These are phyloP conservation scores for Uronychia binucleata DNA, from an alignment of 73 alveolate species.

Conservation along the genomic window DNA sequence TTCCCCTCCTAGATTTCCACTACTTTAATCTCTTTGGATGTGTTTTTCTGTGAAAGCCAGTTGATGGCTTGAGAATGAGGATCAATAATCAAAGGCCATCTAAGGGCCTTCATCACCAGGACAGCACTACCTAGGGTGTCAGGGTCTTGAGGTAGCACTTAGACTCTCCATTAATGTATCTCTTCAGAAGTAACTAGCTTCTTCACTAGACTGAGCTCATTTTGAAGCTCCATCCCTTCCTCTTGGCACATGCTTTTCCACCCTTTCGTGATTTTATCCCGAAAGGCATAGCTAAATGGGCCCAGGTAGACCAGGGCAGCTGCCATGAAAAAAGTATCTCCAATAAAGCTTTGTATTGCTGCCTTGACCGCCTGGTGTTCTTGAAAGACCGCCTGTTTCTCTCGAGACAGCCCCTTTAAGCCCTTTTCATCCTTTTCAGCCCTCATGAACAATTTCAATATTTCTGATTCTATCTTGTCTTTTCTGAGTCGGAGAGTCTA, in stretches of 20 bases:
- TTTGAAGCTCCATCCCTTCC: constrained; percentile 71
- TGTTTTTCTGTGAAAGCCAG: constrained; percentile 85
- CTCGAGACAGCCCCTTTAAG: constrained; percentile 83
- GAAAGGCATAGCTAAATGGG: constrained; percentile 87
- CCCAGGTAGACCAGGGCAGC: constrained; percentile 94
- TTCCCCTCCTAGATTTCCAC: constrained; percentile 73
- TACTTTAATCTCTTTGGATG: constrained; percentile 59
- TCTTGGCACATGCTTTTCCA: constrained; percentile 78
- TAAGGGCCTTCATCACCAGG: constrained; percentile 74
- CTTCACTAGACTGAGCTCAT: constrained; percentile 73
- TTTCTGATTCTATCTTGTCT: constrained; percentile 80
- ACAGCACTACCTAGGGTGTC: constrained; percentile 94
- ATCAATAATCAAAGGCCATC: constrained; percentile 92
- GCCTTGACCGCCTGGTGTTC: no score
- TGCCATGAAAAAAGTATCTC: constrained; percentile 89
- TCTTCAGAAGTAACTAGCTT: constrained; percentile 91
- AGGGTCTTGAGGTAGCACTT: constrained; percentile 96
- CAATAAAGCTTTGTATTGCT: constrained; percentile 77
- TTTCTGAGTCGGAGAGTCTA: constrained; percentile 79
- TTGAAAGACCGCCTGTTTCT: constrained; percentile 77
- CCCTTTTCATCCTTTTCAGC: constrained; percentile 91
- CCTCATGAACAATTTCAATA: constrained; percentile 76
- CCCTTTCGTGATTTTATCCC: constrained; percentile 71
- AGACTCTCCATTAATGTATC: constrained; percentile 93
- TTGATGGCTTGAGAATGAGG: constrained; percentile 93